Base-by-base conservation (phyloP, 2,329 filamentous ascomycete species). In the Aspergillus carbonarius region DNA sequence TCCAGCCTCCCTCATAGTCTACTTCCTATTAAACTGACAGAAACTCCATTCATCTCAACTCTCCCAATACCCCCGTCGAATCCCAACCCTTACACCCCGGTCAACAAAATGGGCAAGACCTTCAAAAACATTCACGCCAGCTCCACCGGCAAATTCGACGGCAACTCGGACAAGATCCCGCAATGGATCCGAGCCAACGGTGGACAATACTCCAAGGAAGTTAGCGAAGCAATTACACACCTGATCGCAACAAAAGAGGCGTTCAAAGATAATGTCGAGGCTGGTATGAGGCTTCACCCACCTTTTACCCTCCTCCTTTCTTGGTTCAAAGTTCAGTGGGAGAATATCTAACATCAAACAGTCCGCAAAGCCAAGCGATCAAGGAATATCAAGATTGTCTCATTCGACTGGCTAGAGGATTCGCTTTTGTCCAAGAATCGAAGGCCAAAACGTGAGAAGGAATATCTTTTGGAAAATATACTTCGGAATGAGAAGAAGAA, bases 201-300 rank as follows among this genome's bases (percentile, higher is more conserved):
- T 6, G 92, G 89, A 1, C 72, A 58, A 1, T 88, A 86, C 69
- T 74, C 77, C 0, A 70, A 77, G 1, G 75, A 79, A 0, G 74
- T 91, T 17, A 79, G 79, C 25, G 70, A 79, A 0, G 67, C 77
- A 0, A 84, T 88, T 9, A 96, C 92, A 0, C 92, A 96, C 73
- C 76, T 96, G 0, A 81, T 96, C 20, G 84, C 86, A 55, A 85
- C 85, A 0, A 78, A 82, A 51, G 81, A 85, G 34, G 83, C 87
- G 15, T 92, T 85, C 72, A 81, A 82, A 61, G 73, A 79, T 6
- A 67, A 78, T 1, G 71, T 72, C 59, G 72, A 80, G 50, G 71
- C 75, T 65, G 72, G 80, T 78, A 72, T 51, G 61, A 10, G n/a
- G 17, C 42, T 7, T 12, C 46, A 39, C 10, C 6, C 5, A 10